Evolutionary conservation across 2,329 filamentous ascomycete genomes (phyloP).

Genomic region (Samsoniella hepiali): DNA sequence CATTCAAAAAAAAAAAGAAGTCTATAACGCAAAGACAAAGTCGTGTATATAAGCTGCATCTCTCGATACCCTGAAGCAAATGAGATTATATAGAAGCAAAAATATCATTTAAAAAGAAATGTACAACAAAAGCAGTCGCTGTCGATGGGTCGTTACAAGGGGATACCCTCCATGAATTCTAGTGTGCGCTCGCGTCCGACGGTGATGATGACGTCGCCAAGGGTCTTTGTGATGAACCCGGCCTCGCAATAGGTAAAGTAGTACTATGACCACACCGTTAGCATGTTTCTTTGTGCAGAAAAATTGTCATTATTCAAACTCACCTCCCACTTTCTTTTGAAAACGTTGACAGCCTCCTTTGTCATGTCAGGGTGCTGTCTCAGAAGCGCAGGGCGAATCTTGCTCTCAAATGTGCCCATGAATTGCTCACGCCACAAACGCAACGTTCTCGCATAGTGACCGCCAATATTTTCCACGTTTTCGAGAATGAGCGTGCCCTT

Average conservation of each 20-base stretch:
- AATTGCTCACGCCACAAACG: constrained; percentile 67
- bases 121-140: neutral
- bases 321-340: constrained; percentile 68
- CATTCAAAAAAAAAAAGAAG: neutral
- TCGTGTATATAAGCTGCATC: constrained; percentile 17
- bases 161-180: constrained; percentile 69
- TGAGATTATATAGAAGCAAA: neutral
- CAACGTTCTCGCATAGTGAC: constrained; percentile 68
- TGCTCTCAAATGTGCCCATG: constrained; percentile 55
- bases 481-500: constrained; percentile 63
- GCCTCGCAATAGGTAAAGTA: constrained; percentile 76
- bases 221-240: constrained; percentile 67
- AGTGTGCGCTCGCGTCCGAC: constrained; percentile 62
- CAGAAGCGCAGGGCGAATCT: constrained; percentile 59
- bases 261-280: constrained; percentile 43
- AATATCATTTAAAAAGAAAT: neutral
- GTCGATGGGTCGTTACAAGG: constrained; percentile 42
- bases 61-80: constrained; percentile 12
- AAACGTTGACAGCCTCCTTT: constrained; percentile 62
- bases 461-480: constrained; percentile 67
- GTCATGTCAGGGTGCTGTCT: constrained; percentile 56
- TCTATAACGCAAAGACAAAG: neutral
- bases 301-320: constrained; percentile 24
- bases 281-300: neutral
- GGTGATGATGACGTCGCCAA: constrained; percentile 71